These are phyloP conservation scores for Leishmania aethiopica DNA, from an alignment of 208 protist species.

Conservation along the genomic window DNA sequence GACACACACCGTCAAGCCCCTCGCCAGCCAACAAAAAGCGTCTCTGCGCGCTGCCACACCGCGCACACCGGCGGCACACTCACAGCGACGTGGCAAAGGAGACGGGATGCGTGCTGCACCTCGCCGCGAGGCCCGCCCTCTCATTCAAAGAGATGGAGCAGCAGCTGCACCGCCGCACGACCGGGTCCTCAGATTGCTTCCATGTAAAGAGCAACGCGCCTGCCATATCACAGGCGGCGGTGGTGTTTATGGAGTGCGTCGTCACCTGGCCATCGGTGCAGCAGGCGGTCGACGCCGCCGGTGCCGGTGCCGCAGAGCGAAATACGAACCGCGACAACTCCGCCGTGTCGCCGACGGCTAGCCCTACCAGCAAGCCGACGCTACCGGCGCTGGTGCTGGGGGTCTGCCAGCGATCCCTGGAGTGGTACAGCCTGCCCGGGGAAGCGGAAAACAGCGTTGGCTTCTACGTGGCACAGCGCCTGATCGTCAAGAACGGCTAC, in stretches of 20 bases:
- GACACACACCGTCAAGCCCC: not conserved
- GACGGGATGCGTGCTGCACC: slow-evolving; percentile 25
- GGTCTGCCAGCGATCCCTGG: slow-evolving; percentile 47
- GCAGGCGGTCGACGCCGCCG: not conserved
- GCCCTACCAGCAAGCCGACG: not conserved
- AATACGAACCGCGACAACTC: not conserved
- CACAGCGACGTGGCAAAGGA: not conserved
- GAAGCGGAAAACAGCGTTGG: slow-evolving; percentile 72
- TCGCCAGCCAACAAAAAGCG: not conserved
- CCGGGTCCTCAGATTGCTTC: slow-evolving; percentile 36
- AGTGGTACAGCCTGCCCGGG: slow-evolving; percentile 58
- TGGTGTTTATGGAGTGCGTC: slow-evolving; percentile 75
- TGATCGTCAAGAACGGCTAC: slow-evolving; percentile 58
- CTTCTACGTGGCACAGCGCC: slow-evolving; percentile 65
- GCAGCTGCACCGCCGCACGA: slow-evolving; percentile 21
- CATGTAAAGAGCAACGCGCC: slow-evolving; percentile 67
- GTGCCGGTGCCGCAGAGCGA: not conserved
- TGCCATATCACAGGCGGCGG: slow-evolving; percentile 43
- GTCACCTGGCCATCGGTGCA: not conserved
- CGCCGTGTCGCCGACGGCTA: not conserved
- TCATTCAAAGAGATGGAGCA: slow-evolving; percentile 33
- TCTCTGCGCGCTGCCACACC: not conserved
- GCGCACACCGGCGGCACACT: not conserved
- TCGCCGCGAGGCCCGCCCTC: slow-evolving; percentile 18
- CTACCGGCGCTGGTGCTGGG: slow-evolving; percentile 57